Conservation (phyloP, 805 yeast genomes). For the Candida andamanensis region DNA sequence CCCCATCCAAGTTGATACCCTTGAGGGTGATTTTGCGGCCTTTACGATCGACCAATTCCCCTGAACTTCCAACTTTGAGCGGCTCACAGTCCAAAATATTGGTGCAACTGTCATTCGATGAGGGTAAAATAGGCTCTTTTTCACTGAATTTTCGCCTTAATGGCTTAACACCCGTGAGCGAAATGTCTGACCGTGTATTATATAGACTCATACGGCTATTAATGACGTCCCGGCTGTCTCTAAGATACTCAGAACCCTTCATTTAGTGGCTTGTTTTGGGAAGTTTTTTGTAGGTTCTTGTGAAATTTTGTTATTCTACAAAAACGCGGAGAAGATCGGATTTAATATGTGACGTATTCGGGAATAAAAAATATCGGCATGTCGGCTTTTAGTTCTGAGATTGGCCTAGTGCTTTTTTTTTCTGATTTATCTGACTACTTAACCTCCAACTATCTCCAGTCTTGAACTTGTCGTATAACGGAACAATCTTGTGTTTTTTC, state of each 20-base stretch:
- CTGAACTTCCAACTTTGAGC: slow-evolving; percentile 28
- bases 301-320: too few relatives aligned
- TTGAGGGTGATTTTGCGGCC: slow-evolving; percentile 62
- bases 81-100: slow-evolving; percentile 17
- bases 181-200: slow-evolving; percentile 19
- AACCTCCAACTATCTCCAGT: slow-evolving; percentile 74
- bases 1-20: slow-evolving; percentile 79
- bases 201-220: slow-evolving; percentile 28
- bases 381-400: not conserved
- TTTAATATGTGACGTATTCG: not conserved
- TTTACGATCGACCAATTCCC: slow-evolving; percentile 51
- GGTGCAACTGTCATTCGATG: slow-evolving; percentile 3
- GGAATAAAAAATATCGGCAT: too few relatives aligned
- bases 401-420: slow-evolving; percentile 10
- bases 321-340: slow-evolving; percentile 6
- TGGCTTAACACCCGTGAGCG: slow-evolving; percentile 23
- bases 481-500: slow-evolving; percentile 63
- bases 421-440: slow-evolving; percentile 35
- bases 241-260: slow-evolving; percentile 11
- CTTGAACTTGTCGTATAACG: slow-evolving; percentile 58
- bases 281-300: slow-evolving; percentile 4
- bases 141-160: slow-evolving; percentile 20
- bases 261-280: too few relatives aligned
- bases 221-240: slow-evolving; percentile 25
- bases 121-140: slow-evolving; percentile 13